Conservation (phyloP, 495 filamentous ascomycete genomes). For the Wilcoxina mikolae region DNA sequence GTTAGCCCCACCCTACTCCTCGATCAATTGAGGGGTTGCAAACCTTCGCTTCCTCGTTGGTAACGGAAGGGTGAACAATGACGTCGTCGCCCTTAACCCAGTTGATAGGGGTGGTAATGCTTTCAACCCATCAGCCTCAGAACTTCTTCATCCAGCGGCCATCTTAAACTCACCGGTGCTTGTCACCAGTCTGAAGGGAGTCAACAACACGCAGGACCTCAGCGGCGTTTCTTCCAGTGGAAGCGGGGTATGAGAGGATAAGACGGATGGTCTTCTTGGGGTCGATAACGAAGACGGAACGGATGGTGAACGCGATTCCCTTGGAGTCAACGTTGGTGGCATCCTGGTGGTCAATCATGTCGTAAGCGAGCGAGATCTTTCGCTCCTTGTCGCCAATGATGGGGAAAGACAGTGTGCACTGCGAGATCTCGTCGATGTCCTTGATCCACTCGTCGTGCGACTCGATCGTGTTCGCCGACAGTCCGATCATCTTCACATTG, state of each 20-base stretch:
- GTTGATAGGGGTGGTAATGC: conserved; percentile 85
- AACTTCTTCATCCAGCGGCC: not conserved
- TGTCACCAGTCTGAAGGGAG: conserved; percentile 93
- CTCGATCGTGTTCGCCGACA: conserved; percentile 45
- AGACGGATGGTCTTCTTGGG: conserved; percentile 95
- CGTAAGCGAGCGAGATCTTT: conserved; percentile 79
- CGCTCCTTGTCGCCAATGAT: conserved; percentile 96
- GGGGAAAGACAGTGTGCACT: conserved; percentile 66
- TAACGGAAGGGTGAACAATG: conserved; percentile 81
- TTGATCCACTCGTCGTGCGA: conserved; percentile 49
- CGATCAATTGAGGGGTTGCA: not conserved
- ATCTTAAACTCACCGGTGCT: conserved; percentile 40
- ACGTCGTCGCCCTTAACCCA: conserved; percentile 77
- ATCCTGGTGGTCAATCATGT: conserved; percentile 88
- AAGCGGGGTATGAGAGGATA: conserved; percentile 92
- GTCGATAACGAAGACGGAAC: conserved; percentile 97
- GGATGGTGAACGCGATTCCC: conserved; percentile 96
- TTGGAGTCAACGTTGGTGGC: conserved; percentile 82
- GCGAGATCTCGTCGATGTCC: conserved; percentile 48
- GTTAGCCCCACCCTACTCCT: not conserved
- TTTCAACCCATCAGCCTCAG: conserved; percentile 16
- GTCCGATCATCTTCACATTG: conserved; percentile 51
- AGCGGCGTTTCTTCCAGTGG: conserved; percentile 89
- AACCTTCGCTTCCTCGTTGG: conserved; percentile 64
- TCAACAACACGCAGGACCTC: conserved; percentile 93